Percentiles rank a stretch among this genome's conserved stretches.
Evolutionary conservation across 768 basidiomycete species (phyloP).

Genomic region (Boletus patriciae): DNA sequence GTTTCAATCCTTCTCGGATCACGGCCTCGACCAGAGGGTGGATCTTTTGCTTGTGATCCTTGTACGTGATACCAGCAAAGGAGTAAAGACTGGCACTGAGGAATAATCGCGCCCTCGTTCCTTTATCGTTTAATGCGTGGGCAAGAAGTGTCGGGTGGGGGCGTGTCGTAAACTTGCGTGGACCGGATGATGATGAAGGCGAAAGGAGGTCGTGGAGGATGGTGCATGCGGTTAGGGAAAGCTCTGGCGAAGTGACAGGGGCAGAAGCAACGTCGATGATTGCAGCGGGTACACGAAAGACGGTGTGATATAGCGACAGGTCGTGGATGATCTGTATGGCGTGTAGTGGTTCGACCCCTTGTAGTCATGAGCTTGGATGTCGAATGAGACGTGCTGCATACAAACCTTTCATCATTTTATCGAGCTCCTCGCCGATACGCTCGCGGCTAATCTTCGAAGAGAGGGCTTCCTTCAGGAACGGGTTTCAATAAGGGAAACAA

Average conservation of each 20-base stretch:
- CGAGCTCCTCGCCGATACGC: conserved; percentile 86
- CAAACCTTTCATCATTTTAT: conserved; percentile 92
- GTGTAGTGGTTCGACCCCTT: conserved; percentile 73
- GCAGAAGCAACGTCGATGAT: conserved; percentile 47
- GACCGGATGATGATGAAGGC: conserved; percentile 13
- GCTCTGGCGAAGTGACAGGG: conserved; percentile 37
- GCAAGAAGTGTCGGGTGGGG: conserved; percentile 43
- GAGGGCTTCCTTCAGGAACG: conserved; percentile 53
- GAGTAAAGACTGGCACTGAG: conserved; percentile 78
- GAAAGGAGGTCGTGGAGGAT: conserved; percentile 55
- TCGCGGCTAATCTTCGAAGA: conserved; percentile 84
- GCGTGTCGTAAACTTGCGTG: conserved; percentile 13
- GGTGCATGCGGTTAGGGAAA: conserved; percentile 54
- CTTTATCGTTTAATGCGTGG: conserved; percentile 30
- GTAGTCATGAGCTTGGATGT: conserved; percentile 1
- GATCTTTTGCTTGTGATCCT: conserved; percentile 62
- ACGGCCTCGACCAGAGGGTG: conserved; percentile 63
- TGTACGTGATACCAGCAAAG: conserved; percentile 57
- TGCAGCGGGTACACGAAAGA: conserved; percentile 59
- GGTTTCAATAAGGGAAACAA: background rate
- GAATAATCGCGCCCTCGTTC: conserved; percentile 60
- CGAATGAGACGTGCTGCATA: background rate
- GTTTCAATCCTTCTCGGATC: conserved; percentile 81
- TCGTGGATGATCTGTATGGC: conserved; percentile 74
- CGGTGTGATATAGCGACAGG: conserved; percentile 65